phyloP scores from a whole-genome alignment of 768 basidiomycete species.

The Boletus reticuloceps region DNA sequence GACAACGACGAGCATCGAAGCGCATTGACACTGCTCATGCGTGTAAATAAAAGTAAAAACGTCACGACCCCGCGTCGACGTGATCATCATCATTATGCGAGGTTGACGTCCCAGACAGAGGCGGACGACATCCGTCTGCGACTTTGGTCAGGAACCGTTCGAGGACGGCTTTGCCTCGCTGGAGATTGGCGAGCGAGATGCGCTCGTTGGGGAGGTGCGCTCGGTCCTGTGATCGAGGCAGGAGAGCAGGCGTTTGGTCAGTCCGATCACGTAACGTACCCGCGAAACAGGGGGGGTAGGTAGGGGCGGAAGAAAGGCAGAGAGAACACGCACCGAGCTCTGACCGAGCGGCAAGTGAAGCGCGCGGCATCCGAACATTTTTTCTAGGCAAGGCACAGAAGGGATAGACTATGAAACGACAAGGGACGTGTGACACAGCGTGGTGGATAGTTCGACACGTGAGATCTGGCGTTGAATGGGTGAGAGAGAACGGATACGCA shows the following conservation, averaged over 20 bases:
- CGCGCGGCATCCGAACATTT: slow-evolving; percentile 83
- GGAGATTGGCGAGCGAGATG: slow-evolving; percentile 80
- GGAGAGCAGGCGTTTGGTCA: background rate
- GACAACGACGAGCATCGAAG: too few relatives aligned
- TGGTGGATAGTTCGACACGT: too few relatives aligned
- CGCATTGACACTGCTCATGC: too few relatives aligned
- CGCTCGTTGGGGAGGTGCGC: slow-evolving; percentile 94
- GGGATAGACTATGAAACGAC: slow-evolving; percentile 71
- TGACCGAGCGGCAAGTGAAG: slow-evolving; percentile 95
- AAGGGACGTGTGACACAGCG: background rate
- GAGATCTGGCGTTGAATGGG: too few relatives aligned
- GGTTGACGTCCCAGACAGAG: too few relatives aligned
- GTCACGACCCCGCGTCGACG: background rate
- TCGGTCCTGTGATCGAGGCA: slow-evolving; percentile 55
- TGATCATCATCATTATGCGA: too few relatives aligned
- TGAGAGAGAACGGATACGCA: too few relatives aligned
- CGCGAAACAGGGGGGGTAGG: too few relatives aligned
- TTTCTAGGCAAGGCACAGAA: slow-evolving; percentile 90
- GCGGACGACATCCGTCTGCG: slow-evolving; percentile 25
- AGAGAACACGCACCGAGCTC: slow-evolving; percentile 58
- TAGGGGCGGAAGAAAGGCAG: too few relatives aligned
- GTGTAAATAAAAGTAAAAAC: too few relatives aligned
- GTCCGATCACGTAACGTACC: too few relatives aligned
- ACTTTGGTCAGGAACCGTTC: slow-evolving; percentile 68
- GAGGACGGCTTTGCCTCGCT: slow-evolving; percentile 71